Conservation (phyloP, 371 early-diverging fungal genomes). For the Apophysomyces sp. region DNA sequence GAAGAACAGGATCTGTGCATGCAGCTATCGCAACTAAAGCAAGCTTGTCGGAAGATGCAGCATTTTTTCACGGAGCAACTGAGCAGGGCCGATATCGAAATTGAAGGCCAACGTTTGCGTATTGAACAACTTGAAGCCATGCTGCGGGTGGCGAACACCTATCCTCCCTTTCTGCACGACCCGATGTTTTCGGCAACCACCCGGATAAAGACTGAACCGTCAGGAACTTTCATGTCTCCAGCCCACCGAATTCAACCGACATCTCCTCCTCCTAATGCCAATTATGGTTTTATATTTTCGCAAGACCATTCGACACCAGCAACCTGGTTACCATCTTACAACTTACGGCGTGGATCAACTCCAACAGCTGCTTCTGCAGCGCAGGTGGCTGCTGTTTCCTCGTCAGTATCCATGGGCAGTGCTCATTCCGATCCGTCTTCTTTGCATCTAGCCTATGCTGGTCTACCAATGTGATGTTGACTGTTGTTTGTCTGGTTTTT, state of each 20-base stretch:
- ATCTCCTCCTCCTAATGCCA: not conserved
- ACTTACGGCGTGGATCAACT: not conserved
- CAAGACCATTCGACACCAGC: not conserved
- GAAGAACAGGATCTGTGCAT: slow-evolving; percentile 12
- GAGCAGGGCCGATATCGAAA: slow-evolving; percentile 8
- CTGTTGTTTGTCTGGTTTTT: not conserved
- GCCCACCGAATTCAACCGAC: not conserved
- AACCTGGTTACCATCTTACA: not conserved
- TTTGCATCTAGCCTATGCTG: not conserved
- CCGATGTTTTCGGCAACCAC: not conserved
- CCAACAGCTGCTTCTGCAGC: not conserved
- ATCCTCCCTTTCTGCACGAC: not conserved
- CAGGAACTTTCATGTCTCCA: not conserved
- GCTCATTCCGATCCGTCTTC: not conserved
- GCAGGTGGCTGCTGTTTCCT: not conserved
- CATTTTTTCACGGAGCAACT: slow-evolving; percentile 10
- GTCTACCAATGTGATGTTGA: not conserved
- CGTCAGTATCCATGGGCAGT: not conserved
- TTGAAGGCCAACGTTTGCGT: slow-evolving; percentile 14
- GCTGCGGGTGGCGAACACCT: not conserved
- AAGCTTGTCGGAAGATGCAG: slow-evolving; percentile 12
- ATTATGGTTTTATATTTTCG: not conserved
- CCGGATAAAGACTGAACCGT: not conserved
- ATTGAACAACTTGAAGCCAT: slow-evolving; percentile 10
- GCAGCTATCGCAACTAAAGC: slow-evolving; percentile 9